Conservation (phyloP, 805 yeast species). For the Maudiozyma saulgeensis region DNA sequence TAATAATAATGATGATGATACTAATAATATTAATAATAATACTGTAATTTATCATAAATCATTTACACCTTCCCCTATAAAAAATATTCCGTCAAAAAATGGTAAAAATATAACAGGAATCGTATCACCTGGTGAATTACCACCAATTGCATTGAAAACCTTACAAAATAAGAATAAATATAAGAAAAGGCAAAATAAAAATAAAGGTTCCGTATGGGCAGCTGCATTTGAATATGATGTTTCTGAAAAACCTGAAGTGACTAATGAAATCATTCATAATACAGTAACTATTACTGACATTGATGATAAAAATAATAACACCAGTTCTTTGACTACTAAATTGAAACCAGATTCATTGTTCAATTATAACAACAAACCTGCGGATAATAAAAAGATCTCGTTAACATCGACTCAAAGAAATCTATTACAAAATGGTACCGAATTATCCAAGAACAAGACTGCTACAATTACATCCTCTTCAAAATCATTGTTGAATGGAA, state of each 20-base stretch:
- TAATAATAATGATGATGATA: neutral
- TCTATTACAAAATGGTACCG: constrained; percentile 9
- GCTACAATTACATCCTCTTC: neutral
- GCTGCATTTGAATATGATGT: constrained; percentile 25
- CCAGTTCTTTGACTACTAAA: no score
- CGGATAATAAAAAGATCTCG: neutral
- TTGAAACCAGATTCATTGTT: no score
- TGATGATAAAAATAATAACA: no score
- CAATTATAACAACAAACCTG: no score
- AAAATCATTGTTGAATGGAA: neutral
- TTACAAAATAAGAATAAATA: neutral
- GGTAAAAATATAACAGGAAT: neutral
- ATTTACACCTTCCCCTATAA: constrained; percentile 19
- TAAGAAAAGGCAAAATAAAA: neutral
- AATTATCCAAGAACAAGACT: neutral
- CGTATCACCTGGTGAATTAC: neutral
- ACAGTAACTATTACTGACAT: neutral
- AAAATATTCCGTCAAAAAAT: constrained; percentile 1
- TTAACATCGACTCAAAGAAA: constrained; percentile 12
- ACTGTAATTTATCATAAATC: constrained; percentile 10
- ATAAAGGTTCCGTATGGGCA: constrained; percentile 14
- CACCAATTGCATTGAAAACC: neutral
- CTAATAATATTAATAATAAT: no score
- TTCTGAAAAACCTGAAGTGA: constrained; percentile 5
- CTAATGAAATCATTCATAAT: neutral